These are phyloP conservation scores for Plasmodium falciparum DNA, from an alignment of 169 alveolate species.

Conservation along the genomic window DNA sequence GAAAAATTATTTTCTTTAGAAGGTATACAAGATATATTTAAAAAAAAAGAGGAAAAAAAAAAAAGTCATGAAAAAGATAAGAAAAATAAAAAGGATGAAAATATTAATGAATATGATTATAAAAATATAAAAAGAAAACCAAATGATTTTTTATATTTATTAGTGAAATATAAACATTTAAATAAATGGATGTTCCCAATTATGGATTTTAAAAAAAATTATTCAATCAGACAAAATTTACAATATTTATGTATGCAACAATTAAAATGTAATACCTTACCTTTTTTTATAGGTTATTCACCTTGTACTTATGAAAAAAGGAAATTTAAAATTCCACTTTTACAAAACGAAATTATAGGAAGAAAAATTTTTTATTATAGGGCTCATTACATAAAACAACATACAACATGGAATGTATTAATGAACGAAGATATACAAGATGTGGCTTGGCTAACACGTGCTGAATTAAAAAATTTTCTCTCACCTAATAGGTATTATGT, in stretches of 20 bases:
- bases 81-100: slow-evolving; percentile 32
- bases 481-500: slow-evolving; percentile 37
- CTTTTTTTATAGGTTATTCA: slow-evolving; percentile 83
- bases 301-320: slow-evolving; percentile 80
- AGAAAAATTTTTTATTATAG: slow-evolving; percentile 84
- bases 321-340: slow-evolving; percentile 56
- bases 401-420: slow-evolving; percentile 27
- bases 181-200: slow-evolving; percentile 83
- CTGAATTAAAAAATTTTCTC: slow-evolving; percentile 74
- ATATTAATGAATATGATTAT: slow-evolving; percentile 50
- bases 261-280: slow-evolving; percentile 67
- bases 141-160: slow-evolving; percentile 78
- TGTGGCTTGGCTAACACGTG: slow-evolving; percentile 84
- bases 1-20: slow-evolving; percentile 53
- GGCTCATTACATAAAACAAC: slow-evolving; percentile 80
- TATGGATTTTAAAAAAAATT: slow-evolving; percentile 81
- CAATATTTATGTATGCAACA: slow-evolving; percentile 81
- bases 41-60: slow-evolving; percentile 24
- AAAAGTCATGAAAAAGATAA: slow-evolving; percentile 11
- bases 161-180: slow-evolving; percentile 77
- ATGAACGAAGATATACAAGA: slow-evolving; percentile 77
- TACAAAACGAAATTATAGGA: slow-evolving; percentile 67
- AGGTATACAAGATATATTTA: slow-evolving; percentile 64
- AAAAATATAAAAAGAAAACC: slow-evolving; percentile 80
- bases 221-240: slow-evolving; percentile 79